Conservation (phyloP, 2,329 filamentous ascomycete species). For the Aspergillus sp. region DNA sequence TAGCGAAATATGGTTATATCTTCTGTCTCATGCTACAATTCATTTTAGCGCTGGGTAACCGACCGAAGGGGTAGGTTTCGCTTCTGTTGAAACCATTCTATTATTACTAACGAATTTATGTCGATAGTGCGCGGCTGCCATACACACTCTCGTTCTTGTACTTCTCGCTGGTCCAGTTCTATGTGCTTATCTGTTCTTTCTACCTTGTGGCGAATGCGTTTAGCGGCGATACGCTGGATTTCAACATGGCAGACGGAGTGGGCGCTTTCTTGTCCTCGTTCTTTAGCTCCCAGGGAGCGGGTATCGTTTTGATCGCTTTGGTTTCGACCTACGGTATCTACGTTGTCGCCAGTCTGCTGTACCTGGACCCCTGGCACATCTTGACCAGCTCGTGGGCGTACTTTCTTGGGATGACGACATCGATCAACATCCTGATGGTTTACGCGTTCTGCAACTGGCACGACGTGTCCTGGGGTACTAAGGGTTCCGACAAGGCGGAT, state of each 20-base stretch:
- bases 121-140: constrained; percentile 55
- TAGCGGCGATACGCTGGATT: constrained; percentile 46
- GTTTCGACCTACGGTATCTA: constrained; percentile 91
- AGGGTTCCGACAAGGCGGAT: constrained; percentile 90
- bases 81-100: background rate
- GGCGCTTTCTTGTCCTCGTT: constrained; percentile 65
- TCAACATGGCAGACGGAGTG: constrained; percentile 54
- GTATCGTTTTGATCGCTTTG: constrained; percentile 86
- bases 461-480: constrained; percentile 98
- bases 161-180: constrained; percentile 78
- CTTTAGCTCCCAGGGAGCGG: constrained; percentile 66
- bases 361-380: constrained; percentile 98
- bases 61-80: constrained; percentile 67
- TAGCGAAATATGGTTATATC: constrained; percentile 84
- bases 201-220: constrained; percentile 83
- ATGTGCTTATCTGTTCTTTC: constrained; percentile 75
- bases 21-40: constrained; percentile 89
- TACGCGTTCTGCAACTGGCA: constrained; percentile 99
- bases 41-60: constrained; percentile 86
- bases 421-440: constrained; percentile 97
- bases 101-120: background rate
- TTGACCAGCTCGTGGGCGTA: constrained; percentile 94
- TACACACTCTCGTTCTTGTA: constrained; percentile 83
- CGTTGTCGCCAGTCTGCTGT: constrained; percentile 93
- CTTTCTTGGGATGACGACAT: constrained; percentile 82